phyloP scores from a whole-genome alignment of 352 stramenopile genomes.

The Phytophthora meadii region DNA sequence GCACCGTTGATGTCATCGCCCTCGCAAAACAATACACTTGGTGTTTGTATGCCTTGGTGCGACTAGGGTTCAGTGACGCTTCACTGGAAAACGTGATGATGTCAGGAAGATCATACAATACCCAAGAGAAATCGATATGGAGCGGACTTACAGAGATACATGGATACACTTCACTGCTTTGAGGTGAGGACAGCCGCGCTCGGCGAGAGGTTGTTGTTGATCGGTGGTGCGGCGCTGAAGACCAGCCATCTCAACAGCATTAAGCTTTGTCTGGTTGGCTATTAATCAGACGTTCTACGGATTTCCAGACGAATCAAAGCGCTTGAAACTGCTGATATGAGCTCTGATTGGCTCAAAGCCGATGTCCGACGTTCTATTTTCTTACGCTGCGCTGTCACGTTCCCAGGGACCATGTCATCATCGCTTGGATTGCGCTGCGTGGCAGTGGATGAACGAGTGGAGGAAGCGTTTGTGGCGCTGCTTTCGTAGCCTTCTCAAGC shows the following conservation, averaged over 20 bases:
- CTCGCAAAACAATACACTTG: slow-evolving; percentile 16
- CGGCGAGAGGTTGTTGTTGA: slow-evolving; percentile 2
- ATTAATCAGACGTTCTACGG: slow-evolving; percentile 9
- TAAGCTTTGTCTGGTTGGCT: slow-evolving; percentile 7
- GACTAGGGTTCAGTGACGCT: slow-evolving; percentile 31
- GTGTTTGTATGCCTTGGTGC: slow-evolving; percentile 26
- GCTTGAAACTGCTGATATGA: neutral
- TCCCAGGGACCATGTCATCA: slow-evolving; percentile 27
- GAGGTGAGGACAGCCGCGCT: neutral
- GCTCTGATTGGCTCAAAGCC: slow-evolving; percentile 10
- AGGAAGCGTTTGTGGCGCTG: neutral
- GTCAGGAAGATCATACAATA: slow-evolving; percentile 35
- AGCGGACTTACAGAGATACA: slow-evolving; percentile 18
- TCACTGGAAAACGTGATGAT: slow-evolving; percentile 38
- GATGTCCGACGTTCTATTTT: slow-evolving; percentile 20
- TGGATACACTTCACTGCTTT: slow-evolving; percentile 5
- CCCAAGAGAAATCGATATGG: slow-evolving; percentile 6
- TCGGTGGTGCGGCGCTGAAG: slow-evolving; percentile 12
- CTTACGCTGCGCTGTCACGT: neutral
- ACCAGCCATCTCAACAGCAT: slow-evolving; percentile 13
- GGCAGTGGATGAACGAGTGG: neutral
- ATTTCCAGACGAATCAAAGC: slow-evolving; percentile 8
- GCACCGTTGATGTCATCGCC: slow-evolving; percentile 45
- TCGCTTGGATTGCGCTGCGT: slow-evolving; percentile 13
- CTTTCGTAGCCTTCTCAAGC: slow-evolving; percentile 4